Conservation (phyloP, 495 filamentous ascomycete genomes). For the Alectoria sarmentosa region DNA sequence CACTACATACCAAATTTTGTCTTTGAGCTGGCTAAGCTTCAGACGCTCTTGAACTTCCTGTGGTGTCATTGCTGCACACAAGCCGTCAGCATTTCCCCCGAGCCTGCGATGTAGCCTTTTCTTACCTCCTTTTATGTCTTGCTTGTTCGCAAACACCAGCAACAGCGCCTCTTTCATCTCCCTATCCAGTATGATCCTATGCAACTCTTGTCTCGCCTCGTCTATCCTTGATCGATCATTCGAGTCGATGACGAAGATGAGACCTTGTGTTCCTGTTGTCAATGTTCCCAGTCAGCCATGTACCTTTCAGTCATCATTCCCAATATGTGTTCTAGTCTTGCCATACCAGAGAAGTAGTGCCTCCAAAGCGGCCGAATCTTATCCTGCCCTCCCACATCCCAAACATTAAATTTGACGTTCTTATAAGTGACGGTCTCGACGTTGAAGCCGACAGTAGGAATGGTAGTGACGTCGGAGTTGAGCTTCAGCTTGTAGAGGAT, state of each 20-base stretch:
- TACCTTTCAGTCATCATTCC: background rate
- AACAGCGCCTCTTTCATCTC: conserved; percentile 97
- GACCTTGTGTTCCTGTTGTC: conserved; percentile 76
- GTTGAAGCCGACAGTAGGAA: conserved; percentile 99
- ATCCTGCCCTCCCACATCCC: conserved; percentile 99
- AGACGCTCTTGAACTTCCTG: conserved; percentile 81
- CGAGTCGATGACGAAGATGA: conserved; percentile 97
- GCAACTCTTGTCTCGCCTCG: conserved; percentile 82
- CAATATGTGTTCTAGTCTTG: conserved; percentile 15
- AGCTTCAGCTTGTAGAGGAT: conserved; percentile 99
- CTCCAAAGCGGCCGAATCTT: conserved; percentile 99
- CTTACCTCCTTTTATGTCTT: conserved; percentile 81
- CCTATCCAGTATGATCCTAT: conserved; percentile 91
- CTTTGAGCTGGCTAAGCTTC: conserved; percentile 75
- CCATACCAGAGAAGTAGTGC: conserved; percentile 82
- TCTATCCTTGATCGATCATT: conserved; percentile 79
- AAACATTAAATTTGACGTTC: conserved; percentile 99
- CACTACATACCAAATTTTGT: conserved; percentile 93
- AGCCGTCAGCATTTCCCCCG: background rate
- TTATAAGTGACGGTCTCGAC: conserved; percentile 99
- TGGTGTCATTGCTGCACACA: conserved; percentile 65
- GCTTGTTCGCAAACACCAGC: conserved; percentile 97
- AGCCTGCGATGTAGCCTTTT: conserved; percentile 12
- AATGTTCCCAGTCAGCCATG: background rate
- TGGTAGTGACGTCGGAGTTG: conserved; percentile 97